Percentiles rank a stretch among this genome's conserved stretches.
phyloP scores from a whole-genome alignment of 2,329 filamentous ascomycete species.

The Arthrinium phaeospermum region DNA sequence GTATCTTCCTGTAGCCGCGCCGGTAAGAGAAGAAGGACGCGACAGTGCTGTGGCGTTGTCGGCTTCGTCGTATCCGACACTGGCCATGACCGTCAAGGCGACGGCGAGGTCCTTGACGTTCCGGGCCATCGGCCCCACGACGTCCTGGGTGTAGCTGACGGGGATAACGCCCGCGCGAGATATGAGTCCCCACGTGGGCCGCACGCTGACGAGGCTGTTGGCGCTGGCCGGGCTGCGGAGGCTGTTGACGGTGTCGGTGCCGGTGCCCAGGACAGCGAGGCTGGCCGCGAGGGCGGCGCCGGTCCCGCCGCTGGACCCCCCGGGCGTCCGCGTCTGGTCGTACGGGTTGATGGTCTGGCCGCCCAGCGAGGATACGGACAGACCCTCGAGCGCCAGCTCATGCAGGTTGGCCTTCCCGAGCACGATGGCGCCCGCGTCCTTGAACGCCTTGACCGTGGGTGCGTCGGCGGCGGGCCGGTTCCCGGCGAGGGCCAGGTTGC shows the following conservation, averaged over 20 bases:
- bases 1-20: conserved; percentile 31
- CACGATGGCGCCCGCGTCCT: conserved; percentile 59
- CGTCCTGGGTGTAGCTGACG: conserved; percentile 62
- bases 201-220: conserved; percentile 63
- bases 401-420: conserved; percentile 67
- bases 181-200: conserved; percentile 61
- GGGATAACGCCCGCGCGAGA: conserved; percentile 58
- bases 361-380: conserved; percentile 65
- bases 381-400: conserved; percentile 67
- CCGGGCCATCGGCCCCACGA: conserved; percentile 59
- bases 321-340: conserved; percentile 64
- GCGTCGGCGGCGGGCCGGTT: conserved; percentile 54
- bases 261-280: conserved; percentile 63
- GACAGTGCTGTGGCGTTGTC: conserved; percentile 57
- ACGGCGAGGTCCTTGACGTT: conserved; percentile 55
- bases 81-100: conserved; percentile 58
- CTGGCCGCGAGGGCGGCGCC: conserved; percentile 62
- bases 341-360: conserved; percentile 71
- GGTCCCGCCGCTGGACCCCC: conserved; percentile 68
- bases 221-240: conserved; percentile 66
- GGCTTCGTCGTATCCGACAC: conserved; percentile 53
- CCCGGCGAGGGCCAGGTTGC: conserved; percentile 53
- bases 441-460: conserved; percentile 54
- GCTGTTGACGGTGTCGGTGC: conserved; percentile 68
- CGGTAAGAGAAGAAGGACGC: conserved; percentile 43